Conservation (phyloP, 2,329 filamentous ascomycete genomes). For the Rhynchosporium secalis region DNA sequence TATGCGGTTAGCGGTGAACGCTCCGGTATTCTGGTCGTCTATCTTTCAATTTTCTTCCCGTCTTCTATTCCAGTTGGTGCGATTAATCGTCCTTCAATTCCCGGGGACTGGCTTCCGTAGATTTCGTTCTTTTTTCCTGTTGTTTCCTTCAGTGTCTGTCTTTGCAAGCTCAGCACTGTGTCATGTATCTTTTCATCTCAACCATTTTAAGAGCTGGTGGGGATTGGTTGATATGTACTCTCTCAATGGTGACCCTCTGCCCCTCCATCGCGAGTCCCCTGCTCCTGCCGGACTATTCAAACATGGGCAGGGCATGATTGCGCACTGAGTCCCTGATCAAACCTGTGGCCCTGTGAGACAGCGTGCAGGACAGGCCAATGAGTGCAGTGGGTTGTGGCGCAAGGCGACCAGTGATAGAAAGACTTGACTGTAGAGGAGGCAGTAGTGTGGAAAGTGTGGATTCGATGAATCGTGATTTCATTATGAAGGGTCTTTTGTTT, state of each 20-base stretch:
- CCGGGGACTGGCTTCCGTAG: neutral
- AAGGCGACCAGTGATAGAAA: constrained; percentile 9
- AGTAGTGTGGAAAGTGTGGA: neutral
- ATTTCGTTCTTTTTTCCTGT: neutral
- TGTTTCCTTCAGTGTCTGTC: neutral
- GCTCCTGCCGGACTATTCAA: constrained; percentile 8
- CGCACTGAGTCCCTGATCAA: constrained; percentile 6
- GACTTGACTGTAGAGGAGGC: constrained; percentile 2
- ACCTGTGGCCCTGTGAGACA: constrained; percentile 14
- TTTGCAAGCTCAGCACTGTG: constrained; percentile 5
- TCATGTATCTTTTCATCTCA: neutral
- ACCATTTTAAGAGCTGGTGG: constrained; percentile 10
- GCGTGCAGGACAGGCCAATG: neutral
- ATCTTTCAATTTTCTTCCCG: neutral
- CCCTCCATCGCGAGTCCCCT: constrained; percentile 7
- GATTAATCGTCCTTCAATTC: neutral
- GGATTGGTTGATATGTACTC: constrained; percentile 8
- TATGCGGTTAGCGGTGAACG: neutral
- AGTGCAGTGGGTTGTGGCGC: constrained; percentile 12
- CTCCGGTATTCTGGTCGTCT: neutral
- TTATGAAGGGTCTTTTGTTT: constrained; percentile 2
- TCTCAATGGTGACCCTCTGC: neutral
- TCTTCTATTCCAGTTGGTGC: neutral
- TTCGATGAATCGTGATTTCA: neutral
- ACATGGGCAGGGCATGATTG: constrained; percentile 7